Base-by-base conservation (phyloP, 805 yeast species). In the Ogataea thermomethanolica region DNA sequence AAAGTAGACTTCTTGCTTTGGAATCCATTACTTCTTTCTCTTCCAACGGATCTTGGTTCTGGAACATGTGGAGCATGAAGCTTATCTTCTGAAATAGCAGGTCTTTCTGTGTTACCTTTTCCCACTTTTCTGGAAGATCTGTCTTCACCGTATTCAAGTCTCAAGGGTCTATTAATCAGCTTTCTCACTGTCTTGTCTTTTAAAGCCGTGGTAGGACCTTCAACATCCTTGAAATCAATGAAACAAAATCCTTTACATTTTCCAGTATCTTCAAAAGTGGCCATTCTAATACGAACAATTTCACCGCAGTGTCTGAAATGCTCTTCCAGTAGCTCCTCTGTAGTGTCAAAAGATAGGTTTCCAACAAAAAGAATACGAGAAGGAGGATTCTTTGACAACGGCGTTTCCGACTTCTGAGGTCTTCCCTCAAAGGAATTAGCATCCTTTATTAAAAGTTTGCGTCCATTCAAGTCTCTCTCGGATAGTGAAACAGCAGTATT, bases 231-330 rank as follows among this genome's bases (percentile, higher is more conserved):
- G 66, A 90, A 91, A 62, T 91, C 98, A 25, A 91, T 68, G 56
- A 93, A 91, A 1, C 96, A 89, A 68, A 91, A 91, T 2, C 98
- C 98, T 63, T 93, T 93, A 70, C 98, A 91, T 59, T 90, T 91
- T 1, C 97, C 98, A 36, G 84, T 69, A 59, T 91, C 99, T 65
- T 93, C 89, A 64, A 91, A 91, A n/a, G 99, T 90, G 3, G 98
- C 98, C 95, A 90, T 91, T 62, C 99, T 77, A 39, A 91, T 78
- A 50, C 78, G 78, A 22, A 71, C 65, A 44, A 95, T 91, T 48
- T 84, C 89, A 28, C 98, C 97, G 65, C 95, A 89, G 55, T 84
- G 91, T 62, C 84, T 83, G 70, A 91, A 91, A 48, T 86, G 95
- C 51, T 79, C 83, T 49, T 78, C 80, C 31, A 91, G 67, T 47